Evolutionary conservation across 1,284 basidiomycete genomes (phyloP).

Genomic region (Pholiota adiposa): DNA sequence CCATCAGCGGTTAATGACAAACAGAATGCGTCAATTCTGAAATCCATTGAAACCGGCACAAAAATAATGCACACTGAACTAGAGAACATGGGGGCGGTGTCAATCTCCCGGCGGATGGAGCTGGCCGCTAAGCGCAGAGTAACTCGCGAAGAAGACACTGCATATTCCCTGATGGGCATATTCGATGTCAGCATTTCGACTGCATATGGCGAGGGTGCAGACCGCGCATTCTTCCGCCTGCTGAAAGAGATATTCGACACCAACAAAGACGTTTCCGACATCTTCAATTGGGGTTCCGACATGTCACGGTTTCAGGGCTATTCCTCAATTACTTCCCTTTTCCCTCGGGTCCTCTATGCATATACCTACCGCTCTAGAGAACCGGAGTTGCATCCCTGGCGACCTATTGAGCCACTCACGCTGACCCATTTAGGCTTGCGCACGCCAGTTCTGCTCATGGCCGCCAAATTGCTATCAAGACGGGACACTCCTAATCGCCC

Average conservation of each 20-base stretch:
- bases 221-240: not conserved
- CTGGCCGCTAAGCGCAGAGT: not conserved
- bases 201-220: not conserved
- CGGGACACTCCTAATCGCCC: not conserved
- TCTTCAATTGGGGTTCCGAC: not conserved
- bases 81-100: not conserved
- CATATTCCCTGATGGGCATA: not conserved
- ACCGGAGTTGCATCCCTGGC: not conserved
- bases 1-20: not conserved
- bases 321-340: slow-evolving; percentile 2
- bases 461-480: too few relatives aligned
- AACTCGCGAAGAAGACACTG: not conserved
- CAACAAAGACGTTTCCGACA: not conserved
- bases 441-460: not conserved
- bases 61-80: not conserved
- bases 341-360: not conserved
- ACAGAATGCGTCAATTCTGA: not conserved
- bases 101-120: not conserved
- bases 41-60: not conserved
- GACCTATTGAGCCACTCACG: not conserved
- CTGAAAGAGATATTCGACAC: not conserved
- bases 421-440: not conserved
- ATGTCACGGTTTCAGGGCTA: not conserved
- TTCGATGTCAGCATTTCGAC: not conserved
- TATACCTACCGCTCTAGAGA: not conserved